These are phyloP conservation scores for Aspergillus quadricinctus DNA, from an alignment of 2,329 filamentous ascomycete species.

Conservation along the genomic window DNA sequence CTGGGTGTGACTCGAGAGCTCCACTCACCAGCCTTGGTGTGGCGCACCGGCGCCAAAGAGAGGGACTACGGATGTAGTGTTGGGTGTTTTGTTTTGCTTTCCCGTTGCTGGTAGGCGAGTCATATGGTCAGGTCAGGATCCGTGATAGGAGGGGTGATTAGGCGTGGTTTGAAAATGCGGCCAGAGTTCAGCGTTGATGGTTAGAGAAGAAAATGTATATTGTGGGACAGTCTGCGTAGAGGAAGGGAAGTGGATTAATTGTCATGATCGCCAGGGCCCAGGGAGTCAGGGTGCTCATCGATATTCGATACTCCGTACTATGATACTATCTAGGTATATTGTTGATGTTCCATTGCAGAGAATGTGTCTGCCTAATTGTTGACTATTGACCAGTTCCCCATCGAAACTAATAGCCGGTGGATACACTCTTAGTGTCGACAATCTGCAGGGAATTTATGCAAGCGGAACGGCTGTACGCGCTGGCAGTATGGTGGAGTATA, in stretches of 20 bases:
- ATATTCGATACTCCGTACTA: not conserved
- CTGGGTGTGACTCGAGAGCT: not conserved
- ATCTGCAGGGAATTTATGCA: not conserved
- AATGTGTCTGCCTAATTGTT: constrained; percentile 18
- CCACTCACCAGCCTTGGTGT: not conserved
- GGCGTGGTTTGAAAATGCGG: not conserved
- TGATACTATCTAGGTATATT: not conserved
- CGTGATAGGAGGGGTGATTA: not conserved
- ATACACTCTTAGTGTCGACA: constrained; percentile 9
- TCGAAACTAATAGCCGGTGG: constrained; percentile 15
- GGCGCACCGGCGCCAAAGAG: not conserved
- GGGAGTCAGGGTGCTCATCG: not conserved
- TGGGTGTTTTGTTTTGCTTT: too few species aligned
- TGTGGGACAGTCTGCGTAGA: not conserved
- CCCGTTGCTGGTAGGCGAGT: not conserved
- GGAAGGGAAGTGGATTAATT: not conserved
- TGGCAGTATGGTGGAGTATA: not conserved
- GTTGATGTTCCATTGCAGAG: not conserved
- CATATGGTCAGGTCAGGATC: not conserved
- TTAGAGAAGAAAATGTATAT: not conserved
- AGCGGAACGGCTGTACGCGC: not conserved
- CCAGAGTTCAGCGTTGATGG: not conserved
- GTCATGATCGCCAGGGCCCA: not conserved
- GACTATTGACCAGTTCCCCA: constrained; percentile 13
- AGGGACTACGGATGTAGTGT: not conserved